phyloP scores from a whole-genome alignment of 106 monocot species.

The Allium fistulosum region DNA sequence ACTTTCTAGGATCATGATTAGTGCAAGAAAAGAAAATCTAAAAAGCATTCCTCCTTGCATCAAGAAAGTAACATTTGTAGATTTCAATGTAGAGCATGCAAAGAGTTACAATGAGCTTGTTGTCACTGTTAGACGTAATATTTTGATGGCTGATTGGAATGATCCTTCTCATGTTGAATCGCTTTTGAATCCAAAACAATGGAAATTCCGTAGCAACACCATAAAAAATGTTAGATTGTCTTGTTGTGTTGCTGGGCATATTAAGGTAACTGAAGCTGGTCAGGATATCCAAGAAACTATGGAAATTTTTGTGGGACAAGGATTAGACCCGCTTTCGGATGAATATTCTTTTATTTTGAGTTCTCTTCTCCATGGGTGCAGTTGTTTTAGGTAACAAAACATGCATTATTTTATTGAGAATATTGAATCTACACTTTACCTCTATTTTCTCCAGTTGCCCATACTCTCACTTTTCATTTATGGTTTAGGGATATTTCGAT shows the following conservation, averaged over 20 bases:
- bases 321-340: slow-evolving; percentile 79
- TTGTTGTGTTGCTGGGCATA: slow-evolving; percentile 96
- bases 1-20: slow-evolving; percentile 81
- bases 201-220: slow-evolving; percentile 80
- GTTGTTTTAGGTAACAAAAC: slow-evolving; percentile 72
- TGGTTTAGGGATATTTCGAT: too few species aligned
- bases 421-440: too few species aligned
- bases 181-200: slow-evolving; percentile 96
- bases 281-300: slow-evolving; percentile 96
- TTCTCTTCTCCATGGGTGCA: slow-evolving; percentile 71
- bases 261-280: slow-evolving; percentile 87
- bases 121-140: slow-evolving; percentile 82
- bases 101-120: slow-evolving; percentile 92
- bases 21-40: slow-evolving; percentile 85
- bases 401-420: not conserved
- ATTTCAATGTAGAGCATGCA: slow-evolving; percentile 83
- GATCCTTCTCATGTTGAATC: slow-evolving; percentile 99
- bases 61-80: slow-evolving; percentile 60
- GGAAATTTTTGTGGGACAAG: slow-evolving; percentile 73
- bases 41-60: slow-evolving; percentile 83
- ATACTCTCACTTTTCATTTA: too few species aligned
- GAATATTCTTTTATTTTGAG: slow-evolving; percentile 50
- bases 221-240: slow-evolving; percentile 87
- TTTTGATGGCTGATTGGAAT: slow-evolving; percentile 98
- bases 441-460: too few species aligned